Evolutionary conservation across 2,329 filamentous ascomycete genomes (phyloP), one percentile per base, ranked within the genome.

Genomic region (Tolypocladium capitatum): DNA sequence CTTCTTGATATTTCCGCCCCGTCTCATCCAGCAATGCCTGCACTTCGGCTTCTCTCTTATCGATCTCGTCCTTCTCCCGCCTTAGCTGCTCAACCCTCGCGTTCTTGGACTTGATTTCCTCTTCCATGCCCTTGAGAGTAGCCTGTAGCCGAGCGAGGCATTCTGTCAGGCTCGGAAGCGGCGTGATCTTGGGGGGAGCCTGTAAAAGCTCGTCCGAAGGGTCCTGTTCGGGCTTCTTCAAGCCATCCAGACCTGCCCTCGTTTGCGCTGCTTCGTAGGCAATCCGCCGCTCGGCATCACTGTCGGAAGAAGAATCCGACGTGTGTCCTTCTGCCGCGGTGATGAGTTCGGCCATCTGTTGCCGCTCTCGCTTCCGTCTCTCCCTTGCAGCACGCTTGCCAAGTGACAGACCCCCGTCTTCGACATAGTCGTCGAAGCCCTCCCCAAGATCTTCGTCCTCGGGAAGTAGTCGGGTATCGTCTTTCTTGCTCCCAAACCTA

Each of bases 371-470:
- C 46, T 72, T 74, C 44, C 76, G 71, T 0, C 78, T 83, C 55
- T 88, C 86, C 20, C 77, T 79, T 64, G 92, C 86, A 0, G 88
- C 88, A 51, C 84, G 86, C 52, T 76, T 80, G 32, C 89, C 87
- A 0, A 96, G 72, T 1, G 86, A 78, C 10, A 96, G 78, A 8
- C 80, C 79, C 9, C 86, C 88, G 60, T 95, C 87, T 36, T 92
- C 86, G 9, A 92, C 86, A 57, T 86, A 95, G 47, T 91, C 84
- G 51, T 97, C 91, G 56, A 94, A 97, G 0, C 89, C 90, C 67
- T 97, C 92, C 34, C 86, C 86, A 0, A 96, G 76, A 58, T 97
- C 88, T 61, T 97, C 91, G 56, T 97, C 91, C 32, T 96, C 89
- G 38, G 75, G 78, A 6, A 89, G 76, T 2, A 97, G 74, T 1